Evolutionary conservation across 768 basidiomycete species (phyloP).

Genomic region (Leccinum boreale): DNA sequence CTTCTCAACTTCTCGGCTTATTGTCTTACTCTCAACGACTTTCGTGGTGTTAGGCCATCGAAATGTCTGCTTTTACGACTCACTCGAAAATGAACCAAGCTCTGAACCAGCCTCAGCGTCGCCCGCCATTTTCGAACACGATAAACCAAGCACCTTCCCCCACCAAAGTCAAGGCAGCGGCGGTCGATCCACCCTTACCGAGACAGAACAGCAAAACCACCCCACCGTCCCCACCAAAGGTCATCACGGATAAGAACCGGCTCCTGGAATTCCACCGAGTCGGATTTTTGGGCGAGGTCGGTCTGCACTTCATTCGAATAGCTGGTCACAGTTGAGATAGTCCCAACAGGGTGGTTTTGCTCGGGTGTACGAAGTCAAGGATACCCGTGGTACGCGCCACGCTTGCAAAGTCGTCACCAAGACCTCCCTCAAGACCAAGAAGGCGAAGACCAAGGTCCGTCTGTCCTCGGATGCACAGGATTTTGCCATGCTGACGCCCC

Average conservation of each 20-base stretch:
- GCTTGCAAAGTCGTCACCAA: slow-evolving; percentile 98
- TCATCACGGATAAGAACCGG: slow-evolving; percentile 65
- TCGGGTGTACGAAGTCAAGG: slow-evolving; percentile 92
- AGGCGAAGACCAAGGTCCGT: slow-evolving; percentile 90
- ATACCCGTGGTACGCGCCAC: slow-evolving; percentile 55
- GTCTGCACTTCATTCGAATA: background rate
- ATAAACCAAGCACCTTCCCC: slow-evolving; percentile 33
- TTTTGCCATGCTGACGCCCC: background rate
- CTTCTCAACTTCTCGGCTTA: background rate
- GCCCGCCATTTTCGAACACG: slow-evolving; percentile 43
- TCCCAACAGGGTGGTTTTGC: slow-evolving; percentile 81
- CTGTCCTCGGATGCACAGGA: background rate
- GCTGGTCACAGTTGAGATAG: background rate
- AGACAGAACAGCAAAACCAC: slow-evolving; percentile 80
- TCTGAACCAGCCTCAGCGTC: slow-evolving; percentile 31
- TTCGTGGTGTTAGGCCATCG: slow-evolving; percentile 49
- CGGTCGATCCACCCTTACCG: slow-evolving; percentile 64
- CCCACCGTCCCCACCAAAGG: slow-evolving; percentile 75
- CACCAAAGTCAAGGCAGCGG: slow-evolving; percentile 37
- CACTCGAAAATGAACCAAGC: slow-evolving; percentile 36
- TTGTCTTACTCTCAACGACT: slow-evolving; percentile 8
- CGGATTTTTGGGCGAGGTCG: slow-evolving; percentile 86
- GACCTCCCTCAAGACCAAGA: slow-evolving; percentile 87
- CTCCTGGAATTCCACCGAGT: slow-evolving; percentile 62
- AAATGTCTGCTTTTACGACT: slow-evolving; percentile 35